These are phyloP conservation scores for Boletus sp. DNA, from an alignment of 768 basidiomycete species.

Conservation along the genomic window DNA sequence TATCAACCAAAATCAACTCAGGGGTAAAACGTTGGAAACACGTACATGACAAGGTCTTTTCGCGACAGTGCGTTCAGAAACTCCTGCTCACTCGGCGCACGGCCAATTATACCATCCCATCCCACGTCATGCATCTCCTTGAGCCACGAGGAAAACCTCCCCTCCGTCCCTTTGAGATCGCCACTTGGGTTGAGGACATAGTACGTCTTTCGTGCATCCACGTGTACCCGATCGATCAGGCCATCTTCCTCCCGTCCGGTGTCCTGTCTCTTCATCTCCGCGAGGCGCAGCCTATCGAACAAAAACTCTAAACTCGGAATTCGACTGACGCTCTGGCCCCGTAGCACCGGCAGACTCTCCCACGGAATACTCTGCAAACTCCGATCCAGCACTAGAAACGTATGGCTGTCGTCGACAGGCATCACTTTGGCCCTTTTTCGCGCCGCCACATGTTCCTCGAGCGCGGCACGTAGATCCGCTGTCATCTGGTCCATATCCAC, in stretches of 20 bases:
- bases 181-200: slow-evolving; percentile 92
- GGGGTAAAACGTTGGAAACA: slow-evolving; percentile 17
- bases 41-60: slow-evolving; percentile 89
- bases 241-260: slow-evolving; percentile 11
- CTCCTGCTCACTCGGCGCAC: slow-evolving; percentile 80
- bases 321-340: slow-evolving; percentile 86
- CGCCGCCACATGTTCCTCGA: slow-evolving; percentile 64
- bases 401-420: slow-evolving; percentile 55
- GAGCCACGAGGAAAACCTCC: slow-evolving; percentile 76
- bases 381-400: slow-evolving; percentile 88
- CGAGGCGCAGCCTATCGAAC: slow-evolving; percentile 72
- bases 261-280: slow-evolving; percentile 39
- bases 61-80: slow-evolving; percentile 65
- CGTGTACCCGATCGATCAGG: slow-evolving; percentile 43
- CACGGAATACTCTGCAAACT: slow-evolving; percentile 87
- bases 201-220: slow-evolving; percentile 70
- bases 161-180: slow-evolving; percentile 82
- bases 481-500: slow-evolving; percentile 90
- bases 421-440: slow-evolving; percentile 32
- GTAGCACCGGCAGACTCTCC: slow-evolving; percentile 88
- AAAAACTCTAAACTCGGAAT: slow-evolving; percentile 89
- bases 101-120: slow-evolving; percentile 82
- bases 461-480: slow-evolving; percentile 70
- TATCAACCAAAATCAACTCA: neutral
- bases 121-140: slow-evolving; percentile 65